A percentile compares a stretch with the other conserved stretches of the same genome.
Evolutionary conservation across 176 grass and related monocot genomes (phyloP).

Genomic region (Lolium perenne): DNA sequence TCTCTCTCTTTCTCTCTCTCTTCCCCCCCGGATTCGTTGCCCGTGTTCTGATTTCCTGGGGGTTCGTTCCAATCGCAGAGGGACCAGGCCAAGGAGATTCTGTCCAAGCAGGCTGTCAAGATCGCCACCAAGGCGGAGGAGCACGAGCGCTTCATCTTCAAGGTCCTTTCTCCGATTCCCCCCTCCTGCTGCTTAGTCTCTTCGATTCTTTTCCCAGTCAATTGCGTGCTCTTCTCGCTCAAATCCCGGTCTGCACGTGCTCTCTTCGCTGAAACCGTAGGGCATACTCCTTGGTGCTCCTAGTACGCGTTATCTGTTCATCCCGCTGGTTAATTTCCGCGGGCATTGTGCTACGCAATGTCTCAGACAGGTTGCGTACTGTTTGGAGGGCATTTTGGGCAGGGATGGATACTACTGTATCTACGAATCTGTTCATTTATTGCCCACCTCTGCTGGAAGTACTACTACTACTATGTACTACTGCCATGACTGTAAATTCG

Average conservation of each 20-base stretch:
- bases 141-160: slow-evolving; percentile 88
- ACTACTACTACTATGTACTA: background rate
- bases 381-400: background rate
- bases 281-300: too few relatives aligned
- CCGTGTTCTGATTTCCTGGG: background rate
- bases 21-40: background rate
- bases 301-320: background rate
- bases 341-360: slow-evolving; percentile 17
- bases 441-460: background rate
- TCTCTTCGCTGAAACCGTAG: background rate
- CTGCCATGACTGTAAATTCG: slow-evolving; percentile 24
- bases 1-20: too few relatives aligned
- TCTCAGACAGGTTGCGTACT: background rate
- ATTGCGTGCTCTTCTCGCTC: background rate
- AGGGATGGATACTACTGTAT: background rate
- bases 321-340: slow-evolving; percentile 14
- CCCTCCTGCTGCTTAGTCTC: background rate
- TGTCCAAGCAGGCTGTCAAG: slow-evolving; percentile 90
- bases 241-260: background rate
- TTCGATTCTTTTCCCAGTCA: too few relatives aligned
- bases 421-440: slow-evolving; percentile 37
- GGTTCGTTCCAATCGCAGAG: slow-evolving; percentile 44
- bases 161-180: slow-evolving; percentile 53
- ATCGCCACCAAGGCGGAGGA: slow-evolving; percentile 88
- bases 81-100: slow-evolving; percentile 80